phyloP scores from a whole-genome alignment of 176 grass and related monocot genomes.

The Paspalum vaginatum region DNA sequence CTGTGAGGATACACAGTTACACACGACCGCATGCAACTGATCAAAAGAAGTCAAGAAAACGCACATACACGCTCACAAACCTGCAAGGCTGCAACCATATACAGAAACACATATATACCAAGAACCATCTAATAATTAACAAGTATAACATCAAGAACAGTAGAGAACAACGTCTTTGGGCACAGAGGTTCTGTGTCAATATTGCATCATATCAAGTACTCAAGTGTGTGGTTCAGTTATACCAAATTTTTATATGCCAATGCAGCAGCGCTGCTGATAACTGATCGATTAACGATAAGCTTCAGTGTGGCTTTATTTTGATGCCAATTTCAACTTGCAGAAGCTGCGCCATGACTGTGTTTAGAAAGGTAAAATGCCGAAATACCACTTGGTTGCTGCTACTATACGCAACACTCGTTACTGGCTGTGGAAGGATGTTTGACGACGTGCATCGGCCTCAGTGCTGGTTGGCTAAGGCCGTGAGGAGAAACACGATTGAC shows the following conservation, averaged over 20 bases:
- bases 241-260: neutral
- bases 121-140: no score
- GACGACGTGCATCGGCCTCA: constrained; percentile 32
- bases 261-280: neutral
- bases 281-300: neutral
- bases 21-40: no score
- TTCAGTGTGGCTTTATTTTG: neutral
- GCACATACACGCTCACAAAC: no score
- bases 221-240: neutral
- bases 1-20: no score
- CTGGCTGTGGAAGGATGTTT: constrained; percentile 39
- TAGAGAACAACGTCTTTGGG: no score
- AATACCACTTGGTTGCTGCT: constrained; percentile 14
- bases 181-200: no score
- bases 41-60: no score
- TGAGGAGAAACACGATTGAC: neutral
- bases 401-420: neutral
- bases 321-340: constrained; percentile 30
- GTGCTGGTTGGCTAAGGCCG: neutral
- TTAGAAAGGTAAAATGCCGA: constrained; percentile 17
- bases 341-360: constrained; percentile 40
- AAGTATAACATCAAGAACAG: no score
- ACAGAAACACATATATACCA: no score
- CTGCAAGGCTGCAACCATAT: no score
- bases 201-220: neutral